Evolutionary conservation across 1,284 basidiomycete species (phyloP).

Genomic region (Hemileccinum hortonii): DNA sequence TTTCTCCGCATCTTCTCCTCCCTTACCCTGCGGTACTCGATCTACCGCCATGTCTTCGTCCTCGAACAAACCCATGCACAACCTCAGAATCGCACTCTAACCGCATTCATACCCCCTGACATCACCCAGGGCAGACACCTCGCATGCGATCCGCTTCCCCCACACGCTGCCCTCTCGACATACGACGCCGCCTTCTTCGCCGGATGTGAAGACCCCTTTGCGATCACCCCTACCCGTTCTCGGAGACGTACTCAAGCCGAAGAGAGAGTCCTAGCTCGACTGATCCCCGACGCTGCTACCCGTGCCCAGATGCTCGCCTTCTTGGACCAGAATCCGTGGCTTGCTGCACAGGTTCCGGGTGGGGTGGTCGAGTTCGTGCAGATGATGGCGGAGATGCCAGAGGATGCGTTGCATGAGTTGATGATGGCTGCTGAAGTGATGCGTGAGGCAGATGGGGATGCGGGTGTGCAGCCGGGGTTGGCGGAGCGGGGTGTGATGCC

Average conservation of each 20-base stretch:
- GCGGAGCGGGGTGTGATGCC: conserved; percentile 39
- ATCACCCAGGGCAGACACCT: conserved; percentile 54
- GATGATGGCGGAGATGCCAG: conserved; percentile 53
- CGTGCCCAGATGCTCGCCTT: conserved; percentile 53
- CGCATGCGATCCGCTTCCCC: conserved; percentile 82
- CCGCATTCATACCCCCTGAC: conserved; percentile 67
- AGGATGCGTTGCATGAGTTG: conserved; percentile 57
- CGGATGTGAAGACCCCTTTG: conserved; percentile 55
- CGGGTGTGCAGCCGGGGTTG: conserved; percentile 42
- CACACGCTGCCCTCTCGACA: conserved; percentile 50
- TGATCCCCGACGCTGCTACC: conserved; percentile 57
- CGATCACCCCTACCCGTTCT: conserved; percentile 25
- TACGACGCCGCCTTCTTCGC: conserved; percentile 77
- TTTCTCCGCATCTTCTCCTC: conserved; percentile 48
- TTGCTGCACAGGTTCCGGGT: conserved; percentile 59
- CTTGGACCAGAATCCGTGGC: conserved; percentile 27
- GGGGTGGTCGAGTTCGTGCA: conserved; percentile 66
- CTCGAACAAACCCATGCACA: conserved; percentile 56
- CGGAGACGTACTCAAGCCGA: conserved; percentile 47
- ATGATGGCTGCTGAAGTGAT: conserved; percentile 48
- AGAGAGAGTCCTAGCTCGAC: conserved; percentile 49
- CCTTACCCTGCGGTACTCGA: conserved; percentile 46
- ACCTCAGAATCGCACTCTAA: conserved; percentile 44
- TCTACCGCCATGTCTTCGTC: conserved; percentile 76
- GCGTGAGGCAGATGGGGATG: conserved; percentile 27